phyloP scores from a whole-genome alignment of 2,329 filamentous ascomycete genomes.

The Fusarium duplospermum region DNA sequence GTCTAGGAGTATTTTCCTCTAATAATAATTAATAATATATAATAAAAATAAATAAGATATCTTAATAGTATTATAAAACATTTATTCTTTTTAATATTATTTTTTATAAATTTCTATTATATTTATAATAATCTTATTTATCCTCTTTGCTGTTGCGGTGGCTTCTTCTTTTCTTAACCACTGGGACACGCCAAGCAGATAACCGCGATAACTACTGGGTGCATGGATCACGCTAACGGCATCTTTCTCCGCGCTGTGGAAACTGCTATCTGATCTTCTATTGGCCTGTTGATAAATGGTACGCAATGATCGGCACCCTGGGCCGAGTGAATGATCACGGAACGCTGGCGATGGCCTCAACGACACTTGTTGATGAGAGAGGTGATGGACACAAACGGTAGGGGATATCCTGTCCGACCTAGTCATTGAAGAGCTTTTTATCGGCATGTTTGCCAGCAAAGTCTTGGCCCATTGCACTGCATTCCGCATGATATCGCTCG shows the following conservation, averaged over 20 bases:
- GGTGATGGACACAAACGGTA: background rate
- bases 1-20: too few species aligned
- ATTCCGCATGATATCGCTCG: background rate
- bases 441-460: background rate
- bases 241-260: background rate
- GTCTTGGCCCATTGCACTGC: background rate
- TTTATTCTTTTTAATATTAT: too few species aligned
- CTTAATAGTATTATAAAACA: too few species aligned
- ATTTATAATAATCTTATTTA: too few species aligned
- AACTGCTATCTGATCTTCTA: background rate
- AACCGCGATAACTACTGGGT: background rate
- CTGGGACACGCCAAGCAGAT: too few species aligned
- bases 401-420: background rate
- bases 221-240: background rate
- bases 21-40: too few species aligned
- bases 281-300: background rate
- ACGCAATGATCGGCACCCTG: background rate
- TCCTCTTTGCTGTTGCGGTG: too few species aligned
- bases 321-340: background rate
- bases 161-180: too few species aligned
- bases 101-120: too few species aligned
- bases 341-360: background rate
- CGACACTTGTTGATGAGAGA: background rate
- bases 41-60: too few species aligned
- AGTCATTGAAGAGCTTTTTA: rapidly evolving